Base-by-base conservation (phyloP, 306 rosid genomes). In the Cajanus cajan region DNA sequence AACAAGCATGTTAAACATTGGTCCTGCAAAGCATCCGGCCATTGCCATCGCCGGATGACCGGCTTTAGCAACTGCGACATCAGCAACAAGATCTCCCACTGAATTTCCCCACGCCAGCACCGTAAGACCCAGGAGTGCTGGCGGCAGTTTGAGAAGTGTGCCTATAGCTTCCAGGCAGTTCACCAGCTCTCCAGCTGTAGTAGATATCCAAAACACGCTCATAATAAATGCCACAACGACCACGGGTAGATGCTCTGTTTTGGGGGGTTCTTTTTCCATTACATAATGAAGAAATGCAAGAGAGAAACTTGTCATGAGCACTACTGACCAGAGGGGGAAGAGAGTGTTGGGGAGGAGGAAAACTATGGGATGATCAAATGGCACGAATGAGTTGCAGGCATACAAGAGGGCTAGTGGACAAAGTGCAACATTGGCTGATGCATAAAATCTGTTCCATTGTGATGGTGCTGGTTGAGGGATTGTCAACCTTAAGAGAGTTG, bases 71-170 rank as follows among this genome's bases (percentile, higher is more conserved):
- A 92, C 84, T 6, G 98, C 96, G 43, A 95, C 98, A 80, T 95
- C 98, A 12, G 99, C 99, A 50, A 90, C 98, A 18, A 95, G 97
- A 83, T 95, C 98, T 76, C 99, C 98, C 58, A 93, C 97, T 1
- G 98, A 95, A 69, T 95, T 95, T 51, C 99, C 99, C 99, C 98
- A 95, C 21, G 99, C 99, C 76, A 95, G 96, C 47, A 95, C 99
- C 0, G 98, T 95, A 14, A 93, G 96, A 72, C 99, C 96, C 0
- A 95, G 98, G 78, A 95, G 85, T 48, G 96, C 79, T 1, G 88
- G 89, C 0, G 98, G 94, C 79, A 93, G 80, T 80, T 91, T 74
- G 63, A 95, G 97, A 61, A 89, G 94, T 1, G 74, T 40, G 13
- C 97, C 97, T 6, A 95, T 75, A 47, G 89, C 87, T 59, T 88